Conservation (phyloP, 495 filamentous ascomycete species). For the Penicillium tannophilum region DNA sequence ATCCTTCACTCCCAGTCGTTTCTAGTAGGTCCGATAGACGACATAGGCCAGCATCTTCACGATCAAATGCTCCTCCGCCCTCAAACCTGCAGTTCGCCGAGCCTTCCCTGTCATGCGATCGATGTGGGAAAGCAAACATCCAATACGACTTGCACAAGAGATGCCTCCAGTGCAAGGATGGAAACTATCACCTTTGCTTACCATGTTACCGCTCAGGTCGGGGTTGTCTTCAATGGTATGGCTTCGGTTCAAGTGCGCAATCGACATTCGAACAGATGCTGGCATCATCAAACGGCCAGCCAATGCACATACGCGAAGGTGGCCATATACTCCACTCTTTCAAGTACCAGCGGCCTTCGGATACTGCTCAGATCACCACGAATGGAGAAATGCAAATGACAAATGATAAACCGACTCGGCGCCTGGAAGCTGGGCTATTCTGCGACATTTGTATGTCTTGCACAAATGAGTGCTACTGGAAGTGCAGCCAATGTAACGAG, state of each 20-base stretch:
- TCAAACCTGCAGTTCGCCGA: conserved; percentile 59
- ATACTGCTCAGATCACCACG: conserved; percentile 27
- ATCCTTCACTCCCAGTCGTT: conserved; percentile 19
- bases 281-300: conserved; percentile 45
- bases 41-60: conserved; percentile 38
- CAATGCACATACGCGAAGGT: conserved; percentile 41
- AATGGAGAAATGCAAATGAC: conserved; percentile 47
- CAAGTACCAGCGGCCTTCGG: conserved; percentile 62
- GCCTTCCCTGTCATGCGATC: conserved; percentile 70
- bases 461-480: conserved; percentile 80
- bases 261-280: conserved; percentile 53
- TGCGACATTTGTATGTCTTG: conserved; percentile 72
- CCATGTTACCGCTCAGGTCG: conserved; percentile 72
- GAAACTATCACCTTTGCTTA: conserved; percentile 74
- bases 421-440: conserved; percentile 80
- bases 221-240: conserved; percentile 79
- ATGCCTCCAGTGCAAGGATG: conserved; percentile 68
- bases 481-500: conserved; percentile 80
- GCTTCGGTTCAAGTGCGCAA: conserved; percentile 68
- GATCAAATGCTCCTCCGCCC: conserved; percentile 30
- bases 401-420: conserved; percentile 61
- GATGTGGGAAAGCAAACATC: conserved; percentile 66
- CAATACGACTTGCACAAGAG: conserved; percentile 82
- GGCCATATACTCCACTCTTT: conserved; percentile 70
- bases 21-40: conserved; percentile 30